Evolutionary conservation across 306 rosid species (phyloP), one percentile per base, ranked within the genome.

Genomic region (Quercus cerris): DNA sequence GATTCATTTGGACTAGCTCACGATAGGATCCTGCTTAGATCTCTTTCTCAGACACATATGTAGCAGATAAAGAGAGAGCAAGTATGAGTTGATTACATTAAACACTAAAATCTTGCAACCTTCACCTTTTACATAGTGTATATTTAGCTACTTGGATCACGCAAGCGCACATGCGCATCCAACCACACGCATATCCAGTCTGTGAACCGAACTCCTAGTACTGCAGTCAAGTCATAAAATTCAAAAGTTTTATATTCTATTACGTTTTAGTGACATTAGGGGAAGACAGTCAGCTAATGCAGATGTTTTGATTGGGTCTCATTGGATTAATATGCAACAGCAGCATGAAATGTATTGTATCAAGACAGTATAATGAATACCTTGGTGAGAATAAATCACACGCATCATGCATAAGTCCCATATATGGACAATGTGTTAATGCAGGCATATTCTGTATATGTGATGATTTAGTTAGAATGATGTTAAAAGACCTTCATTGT

Each of bases 401-500:
- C 14, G 13, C 19, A 73, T 38, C 68, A 73, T 55, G 30, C 52
- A 67, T n/a, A 41, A 25, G 55, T 73, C 30, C 51, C 49, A 66
- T 64, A 73, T 19, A 5, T 52, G 20, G 51, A 73, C n/a, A 74
- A 70, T 4, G 6, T 41, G 18, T 44, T 49, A 63, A 33, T 13
- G 4, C 27, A 23, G 71, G 51, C 75, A 41, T 15, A n/a, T 17
- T 14, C 27, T 13, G n/a, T 56, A 63, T 2, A 74, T 20, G 2
- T 25, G 77, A 82, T 54, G 17, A 38, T 67, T 35, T 74, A 81
- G 63, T 23, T 41, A 77, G 46, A 58, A 31, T 22, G n/a, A 55
- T 23, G 75, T 67, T 77, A 75, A 79, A 77, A 27, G 70, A 92
- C 97, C 94, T 91, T 91, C 85, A 95, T 87, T 80, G 97, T 95